phyloP scores from a whole-genome alignment of 2,329 filamentous ascomycete species.

The Neurospora sp. region DNA sequence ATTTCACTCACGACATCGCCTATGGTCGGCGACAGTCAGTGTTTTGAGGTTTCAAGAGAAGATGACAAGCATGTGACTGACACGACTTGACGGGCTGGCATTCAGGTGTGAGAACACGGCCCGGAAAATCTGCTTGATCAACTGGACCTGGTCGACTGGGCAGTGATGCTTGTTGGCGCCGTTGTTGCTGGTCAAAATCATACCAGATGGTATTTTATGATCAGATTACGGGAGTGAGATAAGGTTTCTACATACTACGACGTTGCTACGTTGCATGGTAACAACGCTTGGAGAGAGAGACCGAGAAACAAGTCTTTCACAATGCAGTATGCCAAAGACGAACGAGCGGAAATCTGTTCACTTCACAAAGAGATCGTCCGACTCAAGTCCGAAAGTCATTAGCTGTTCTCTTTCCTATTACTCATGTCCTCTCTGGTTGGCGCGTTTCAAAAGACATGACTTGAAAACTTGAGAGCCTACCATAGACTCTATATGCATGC shows the following conservation, averaged over 20 bases:
- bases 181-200: background rate
- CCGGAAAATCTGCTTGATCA: background rate
- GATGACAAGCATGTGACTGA: background rate
- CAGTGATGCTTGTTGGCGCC: background rate
- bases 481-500: background rate
- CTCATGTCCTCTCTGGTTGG: background rate
- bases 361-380: background rate
- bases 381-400: background rate
- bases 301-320: background rate
- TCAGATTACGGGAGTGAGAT: background rate
- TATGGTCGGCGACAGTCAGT: background rate
- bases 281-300: background rate
- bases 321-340: background rate
- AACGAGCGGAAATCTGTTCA: background rate
- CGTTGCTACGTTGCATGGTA: background rate
- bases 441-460: background rate
- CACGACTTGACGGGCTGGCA: background rate
- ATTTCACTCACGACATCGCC: background rate
- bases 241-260: background rate
- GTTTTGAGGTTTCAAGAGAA: background rate
- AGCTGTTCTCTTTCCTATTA: background rate
- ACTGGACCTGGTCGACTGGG: background rate
- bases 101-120: background rate
- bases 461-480: background rate
- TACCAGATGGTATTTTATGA: background rate